Conservation (phyloP, 176 grass and related monocot species). For the Bonia amplexicaulis region DNA sequence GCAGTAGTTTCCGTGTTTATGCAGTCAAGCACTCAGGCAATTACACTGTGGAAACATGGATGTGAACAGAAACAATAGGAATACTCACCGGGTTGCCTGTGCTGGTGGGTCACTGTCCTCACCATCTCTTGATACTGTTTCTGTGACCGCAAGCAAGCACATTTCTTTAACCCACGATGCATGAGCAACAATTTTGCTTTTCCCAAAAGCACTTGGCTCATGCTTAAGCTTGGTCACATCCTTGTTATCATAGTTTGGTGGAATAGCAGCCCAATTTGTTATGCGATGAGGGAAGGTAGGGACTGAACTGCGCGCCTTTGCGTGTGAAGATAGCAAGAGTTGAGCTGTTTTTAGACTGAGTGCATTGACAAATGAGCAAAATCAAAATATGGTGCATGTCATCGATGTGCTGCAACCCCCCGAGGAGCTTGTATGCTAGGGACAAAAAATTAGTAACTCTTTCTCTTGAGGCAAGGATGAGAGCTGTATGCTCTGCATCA, state of each 20-base stretch:
- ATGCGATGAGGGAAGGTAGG: neutral
- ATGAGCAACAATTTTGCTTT: slow-evolving; percentile 17
- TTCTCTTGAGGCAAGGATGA: neutral
- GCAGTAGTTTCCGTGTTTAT: neutral
- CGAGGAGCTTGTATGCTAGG: neutral
- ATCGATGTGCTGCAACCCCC: neutral
- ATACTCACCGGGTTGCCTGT: neutral
- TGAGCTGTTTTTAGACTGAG: no score
- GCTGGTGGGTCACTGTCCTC: slow-evolving; percentile 26
- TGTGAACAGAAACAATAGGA: neutral
- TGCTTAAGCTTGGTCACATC: slow-evolving; percentile 17
- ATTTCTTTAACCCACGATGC: slow-evolving; percentile 7
- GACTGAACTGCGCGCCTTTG: neutral
- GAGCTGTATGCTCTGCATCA: neutral
- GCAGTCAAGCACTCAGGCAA: neutral
- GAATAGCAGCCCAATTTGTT: neutral
- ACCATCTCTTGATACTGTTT: slow-evolving; percentile 28
- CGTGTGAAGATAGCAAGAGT: neutral
- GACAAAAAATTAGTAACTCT: neutral
- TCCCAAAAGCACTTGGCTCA: neutral
- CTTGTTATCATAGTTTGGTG: slow-evolving; percentile 5
- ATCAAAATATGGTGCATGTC: neutral
- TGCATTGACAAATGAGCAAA: neutral
- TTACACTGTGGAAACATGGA: neutral
- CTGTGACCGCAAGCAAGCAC: slow-evolving; percentile 40